Base-by-base conservation (phyloP, 257 asterid species). In the Lycium barbarum region DNA sequence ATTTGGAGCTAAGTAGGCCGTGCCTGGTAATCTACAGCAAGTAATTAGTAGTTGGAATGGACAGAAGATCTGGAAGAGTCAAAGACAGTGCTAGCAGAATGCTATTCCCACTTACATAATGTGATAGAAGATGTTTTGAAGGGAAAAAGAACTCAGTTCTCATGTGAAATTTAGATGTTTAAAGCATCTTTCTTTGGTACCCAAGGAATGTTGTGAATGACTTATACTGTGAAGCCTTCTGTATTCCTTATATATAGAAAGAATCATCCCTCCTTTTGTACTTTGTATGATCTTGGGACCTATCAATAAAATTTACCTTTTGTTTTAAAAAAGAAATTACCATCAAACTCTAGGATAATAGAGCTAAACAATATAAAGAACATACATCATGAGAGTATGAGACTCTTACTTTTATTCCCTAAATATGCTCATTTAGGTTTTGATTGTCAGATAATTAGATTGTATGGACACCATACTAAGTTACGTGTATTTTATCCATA, bases 31-130 rank as follows among this genome's bases (percentile, higher is more conserved):
- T 40, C 33, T 40, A 43, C 35, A 17, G 7, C 9, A 40, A 70
- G 55, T 70, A 40, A 40, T 70, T 70, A 40, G 9, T 70, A 17
- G 79, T 18, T 40, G 55, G 79, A 70, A 70, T 70, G 33, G 79
- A 70, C 79, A 70, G 54, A 70, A 70, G 79, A 70, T 70, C 79
- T 40, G 55, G 35, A 70, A 40, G 54, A 70, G 54, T 70, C 35
- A 70, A 70, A 18, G 17, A 70, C 54, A 4, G 33, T 70, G 33
- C 79, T 17, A 40, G 35, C 6, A 6, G 79, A 17, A 70, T 70
- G 79, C 15, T 40, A 40, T 70, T 70, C 33, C 78, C 33, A 70
- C 55, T 40, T 70, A 15, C 22, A 70, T 40, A 70, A 70, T 53
- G 79, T 70, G 35, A 70, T 17, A 70, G 47, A 17, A 40, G 33